A percentile compares a stretch with the other conserved stretches of the same genome.
Conservation (phyloP, 2,329 filamentous ascomycete genomes). For the Epichloe glyceriae region DNA sequence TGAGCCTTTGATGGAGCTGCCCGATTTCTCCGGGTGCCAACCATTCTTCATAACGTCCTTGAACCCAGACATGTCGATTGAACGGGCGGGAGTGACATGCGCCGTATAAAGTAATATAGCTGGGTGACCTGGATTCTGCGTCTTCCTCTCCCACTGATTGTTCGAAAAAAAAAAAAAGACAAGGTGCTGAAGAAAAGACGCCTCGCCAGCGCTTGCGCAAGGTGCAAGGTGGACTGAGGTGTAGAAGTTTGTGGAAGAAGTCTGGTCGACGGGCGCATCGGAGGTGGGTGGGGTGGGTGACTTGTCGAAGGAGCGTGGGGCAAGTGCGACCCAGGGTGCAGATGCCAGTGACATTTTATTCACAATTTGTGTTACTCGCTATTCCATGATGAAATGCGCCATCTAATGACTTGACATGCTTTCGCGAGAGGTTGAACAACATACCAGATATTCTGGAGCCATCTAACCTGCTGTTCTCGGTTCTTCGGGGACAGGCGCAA, state of each 20-base stretch:
- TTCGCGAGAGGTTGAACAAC: not conserved
- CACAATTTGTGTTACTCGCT: not conserved
- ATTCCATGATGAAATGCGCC: not conserved
- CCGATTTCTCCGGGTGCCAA: slow-evolving; percentile 36
- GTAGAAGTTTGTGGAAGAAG: not conserved
- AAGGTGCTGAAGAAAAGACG: not conserved
- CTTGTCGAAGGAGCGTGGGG: not conserved
- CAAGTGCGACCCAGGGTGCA: not conserved
- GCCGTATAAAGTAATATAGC: not conserved
- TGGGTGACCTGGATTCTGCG: not conserved
- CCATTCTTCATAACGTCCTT: slow-evolving; percentile 37
- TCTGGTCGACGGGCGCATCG: not conserved
- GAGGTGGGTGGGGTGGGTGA: slow-evolving; percentile 6
- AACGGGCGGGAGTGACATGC: not conserved
- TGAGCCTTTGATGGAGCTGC: slow-evolving; percentile 21
- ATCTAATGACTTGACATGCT: not conserved
- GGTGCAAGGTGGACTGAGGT: not conserved
- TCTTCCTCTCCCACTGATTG: not conserved
- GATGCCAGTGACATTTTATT: not conserved
- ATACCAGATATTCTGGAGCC: not conserved
- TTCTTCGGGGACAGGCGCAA: not conserved
- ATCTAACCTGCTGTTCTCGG: not conserved
- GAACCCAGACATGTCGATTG: slow-evolving; percentile 29
- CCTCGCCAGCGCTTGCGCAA: not conserved
- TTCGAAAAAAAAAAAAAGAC: not conserved